Evolutionary conservation across 768 basidiomycete species (phyloP), one percentile per base, ranked within the genome.

Genomic region (Russula foetens): DNA sequence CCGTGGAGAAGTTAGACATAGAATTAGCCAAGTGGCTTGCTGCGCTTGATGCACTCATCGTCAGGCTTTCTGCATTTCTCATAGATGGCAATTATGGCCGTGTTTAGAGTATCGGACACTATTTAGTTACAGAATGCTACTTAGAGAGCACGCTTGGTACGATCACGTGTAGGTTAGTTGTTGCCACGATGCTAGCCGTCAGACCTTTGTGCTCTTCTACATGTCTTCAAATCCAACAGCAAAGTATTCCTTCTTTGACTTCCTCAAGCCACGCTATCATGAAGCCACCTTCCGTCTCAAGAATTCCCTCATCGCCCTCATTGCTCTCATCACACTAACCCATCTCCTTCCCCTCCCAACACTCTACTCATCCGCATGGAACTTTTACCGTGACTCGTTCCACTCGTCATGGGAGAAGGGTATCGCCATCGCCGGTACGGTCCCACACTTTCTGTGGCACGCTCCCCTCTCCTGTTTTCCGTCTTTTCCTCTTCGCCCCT

Each of bases 11-110:
- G 57, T 77, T 90, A 33, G 77, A 80, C 58, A 68, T 59, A 0
- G 84, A 82, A 62, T 73, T 90, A 19, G 67, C 71, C 28, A 77
- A 75, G 56, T 90, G 88, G 88, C 75, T 90, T 0, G 72, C 58
- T 0, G 85, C 79, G 0, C 75, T 90, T 14, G 79, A 84, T 50
- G 72, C 46, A 23, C 77, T 84, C 31, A 78, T 86, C 3, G 63
- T 62, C 45, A 78, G 79, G 52, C 73, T 87, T 69, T 75, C 75
- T 59, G 64, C 53, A 1, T 86, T 86, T 64, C 75, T 88, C 63
- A 76, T 74, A 62, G 75, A 81, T 63, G 84, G 82, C 43, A 77
- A 75, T 17, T 78, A 88, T 63, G 81, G 75, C 75, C 84, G 67
- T 58, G 78, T 86, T 8, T 85, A 66, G 63, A 33, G 31, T n/a